These are phyloP conservation scores for Mycena epipterygia DNA, from an alignment of 768 basidiomycete species.

Conservation along the genomic window DNA sequence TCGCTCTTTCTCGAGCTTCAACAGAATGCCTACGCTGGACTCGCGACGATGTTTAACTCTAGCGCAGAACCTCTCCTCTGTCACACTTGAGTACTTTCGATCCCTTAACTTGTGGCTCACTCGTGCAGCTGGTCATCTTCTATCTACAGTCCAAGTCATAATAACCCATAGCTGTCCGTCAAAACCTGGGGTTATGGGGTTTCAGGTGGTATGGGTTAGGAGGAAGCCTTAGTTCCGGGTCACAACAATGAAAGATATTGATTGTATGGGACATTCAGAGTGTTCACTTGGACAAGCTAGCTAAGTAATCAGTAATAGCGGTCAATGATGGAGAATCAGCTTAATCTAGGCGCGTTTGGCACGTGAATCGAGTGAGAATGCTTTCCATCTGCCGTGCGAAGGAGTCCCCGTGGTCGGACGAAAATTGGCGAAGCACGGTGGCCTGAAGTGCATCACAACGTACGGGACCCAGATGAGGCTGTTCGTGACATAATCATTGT, in stretches of 20 bases:
- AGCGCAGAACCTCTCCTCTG: too few species aligned
- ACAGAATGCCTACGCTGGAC: too few species aligned
- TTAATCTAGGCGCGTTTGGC: neutral
- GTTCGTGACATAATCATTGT: neutral
- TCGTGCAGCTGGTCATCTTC: too few species aligned
- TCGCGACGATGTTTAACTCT: too few species aligned
- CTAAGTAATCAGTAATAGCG: neutral
- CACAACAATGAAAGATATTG: neutral
- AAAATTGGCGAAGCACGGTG: neutral
- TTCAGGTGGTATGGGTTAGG: neutral
- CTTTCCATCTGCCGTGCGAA: constrained; percentile 2
- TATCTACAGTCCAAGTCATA: neutral
- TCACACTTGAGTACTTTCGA: too few species aligned
- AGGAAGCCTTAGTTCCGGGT: neutral
- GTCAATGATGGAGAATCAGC: neutral
- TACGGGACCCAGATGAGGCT: neutral
- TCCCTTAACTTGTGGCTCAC: too few species aligned
- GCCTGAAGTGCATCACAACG: neutral
- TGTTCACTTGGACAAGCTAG: neutral
- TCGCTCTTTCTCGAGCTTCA: too few species aligned
- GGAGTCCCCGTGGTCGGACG: too few species aligned
- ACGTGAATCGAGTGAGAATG: neutral
- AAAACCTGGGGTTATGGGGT: neutral
- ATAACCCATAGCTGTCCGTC: constrained; percentile 3
- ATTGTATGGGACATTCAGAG: neutral